These are phyloP conservation scores for Pseudomonodictys pantanalensis DNA, from an alignment of 495 filamentous ascomycete species.

Conservation along the genomic window DNA sequence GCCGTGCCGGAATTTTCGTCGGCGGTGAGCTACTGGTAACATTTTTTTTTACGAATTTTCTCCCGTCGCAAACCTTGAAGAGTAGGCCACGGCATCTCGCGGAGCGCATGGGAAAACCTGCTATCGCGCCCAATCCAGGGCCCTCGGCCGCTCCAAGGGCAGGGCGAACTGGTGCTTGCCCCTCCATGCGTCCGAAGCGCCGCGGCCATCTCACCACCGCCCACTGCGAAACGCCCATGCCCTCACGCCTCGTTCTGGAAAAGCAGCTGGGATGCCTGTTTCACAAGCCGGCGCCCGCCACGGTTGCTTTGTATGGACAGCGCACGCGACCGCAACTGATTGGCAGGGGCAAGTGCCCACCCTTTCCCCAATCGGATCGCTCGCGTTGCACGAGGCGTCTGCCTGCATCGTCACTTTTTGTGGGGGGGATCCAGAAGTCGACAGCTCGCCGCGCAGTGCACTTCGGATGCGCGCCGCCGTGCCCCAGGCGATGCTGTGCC, in stretches of 20 bases:
- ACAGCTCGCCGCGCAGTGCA: background rate
- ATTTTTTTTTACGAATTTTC: conserved; percentile 14
- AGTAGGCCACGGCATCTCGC: too few species aligned
- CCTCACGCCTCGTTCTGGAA: conserved; percentile 19
- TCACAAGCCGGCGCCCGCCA: conserved; percentile 10
- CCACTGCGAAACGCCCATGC: conserved; percentile 16
- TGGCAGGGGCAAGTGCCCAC: conserved; percentile 8
- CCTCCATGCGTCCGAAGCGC: background rate
- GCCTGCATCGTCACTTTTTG: conserved; percentile 25
- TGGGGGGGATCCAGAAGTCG: background rate
- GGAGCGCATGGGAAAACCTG: conserved; percentile 14
- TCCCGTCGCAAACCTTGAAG: too few species aligned
- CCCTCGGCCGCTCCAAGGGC: background rate
- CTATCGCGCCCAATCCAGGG: too few species aligned
- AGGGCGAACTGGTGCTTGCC: background rate
- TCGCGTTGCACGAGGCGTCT: conserved; percentile 3
- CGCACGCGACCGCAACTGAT: conserved; percentile 26
- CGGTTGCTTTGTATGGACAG: background rate
- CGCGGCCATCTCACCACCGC: background rate
- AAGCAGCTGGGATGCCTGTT: conserved; percentile 11
- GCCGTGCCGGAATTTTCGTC: conserved; percentile 12
- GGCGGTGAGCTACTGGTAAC: conserved; percentile 22
- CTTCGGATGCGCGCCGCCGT: conserved; percentile 25
- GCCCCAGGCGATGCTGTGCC: conserved; percentile 9
- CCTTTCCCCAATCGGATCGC: conserved; percentile 6